Percentiles rank a stretch among this genome's conserved stretches.
phyloP scores from a whole-genome alignment of 164 flowering plant genomes.

The Protea cynaroides region DNA sequence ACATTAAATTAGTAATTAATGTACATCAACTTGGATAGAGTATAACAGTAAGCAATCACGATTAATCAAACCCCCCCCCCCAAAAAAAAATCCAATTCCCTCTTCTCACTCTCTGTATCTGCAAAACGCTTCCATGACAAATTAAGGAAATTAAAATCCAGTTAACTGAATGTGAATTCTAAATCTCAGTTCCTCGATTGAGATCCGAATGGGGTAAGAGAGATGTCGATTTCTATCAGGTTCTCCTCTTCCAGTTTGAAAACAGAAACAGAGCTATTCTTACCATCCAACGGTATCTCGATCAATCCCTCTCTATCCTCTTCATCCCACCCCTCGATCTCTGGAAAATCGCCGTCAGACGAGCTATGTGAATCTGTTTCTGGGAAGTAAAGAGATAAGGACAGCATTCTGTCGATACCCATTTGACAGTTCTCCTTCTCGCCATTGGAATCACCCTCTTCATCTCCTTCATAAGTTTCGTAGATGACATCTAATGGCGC shows the following conservation, averaged over 20 bases:
- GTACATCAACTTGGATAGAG: conserved; percentile 8
- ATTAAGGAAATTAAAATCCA: not conserved
- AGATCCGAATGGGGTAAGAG: conserved; percentile 32
- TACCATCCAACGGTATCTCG: conserved; percentile 42
- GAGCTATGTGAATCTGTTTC: conserved; percentile 59
- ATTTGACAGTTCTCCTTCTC: conserved; percentile 4
- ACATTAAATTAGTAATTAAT: no score
- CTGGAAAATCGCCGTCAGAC: conserved; percentile 38
- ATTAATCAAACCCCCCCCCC: not conserved
- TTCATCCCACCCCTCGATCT: conserved; percentile 33
- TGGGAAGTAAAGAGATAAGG: conserved; percentile 48
- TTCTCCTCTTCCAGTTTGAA: conserved; percentile 55
- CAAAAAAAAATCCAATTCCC: not conserved
- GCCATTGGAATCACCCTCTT: conserved; percentile 26
- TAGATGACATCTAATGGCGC: conserved; percentile 83
- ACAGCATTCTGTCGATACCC: conserved; percentile 28
- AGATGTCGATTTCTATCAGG: conserved; percentile 70
- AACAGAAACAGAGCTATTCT: conserved; percentile 7
- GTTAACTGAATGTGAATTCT: conserved; percentile 15
- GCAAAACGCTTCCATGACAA: not conserved
- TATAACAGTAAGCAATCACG: not conserved
- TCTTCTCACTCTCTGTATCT: not conserved
- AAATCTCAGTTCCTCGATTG: conserved; percentile 7
- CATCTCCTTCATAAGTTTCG: conserved; percentile 65
- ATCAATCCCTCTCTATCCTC: conserved; percentile 52